Base-by-base conservation (phyloP, 352 stramenopile species). In the Thalassiosira mediterranea region DNA sequence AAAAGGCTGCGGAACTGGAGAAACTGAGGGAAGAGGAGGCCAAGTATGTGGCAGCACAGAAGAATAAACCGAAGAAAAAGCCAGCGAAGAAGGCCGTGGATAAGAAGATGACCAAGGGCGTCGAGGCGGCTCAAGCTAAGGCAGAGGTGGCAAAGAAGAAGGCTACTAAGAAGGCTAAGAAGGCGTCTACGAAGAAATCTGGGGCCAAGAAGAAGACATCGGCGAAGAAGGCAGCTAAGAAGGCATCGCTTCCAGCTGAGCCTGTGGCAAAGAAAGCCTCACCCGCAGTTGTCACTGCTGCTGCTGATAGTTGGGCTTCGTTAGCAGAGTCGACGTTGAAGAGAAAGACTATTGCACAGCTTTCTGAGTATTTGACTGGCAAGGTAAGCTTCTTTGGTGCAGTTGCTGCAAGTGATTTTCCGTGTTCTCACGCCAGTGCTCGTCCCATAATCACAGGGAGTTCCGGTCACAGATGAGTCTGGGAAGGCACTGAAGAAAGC, bases 261-360 rank as follows among this genome's bases (percentile, higher is more conserved):
- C n/a, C 13, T 0, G n/a, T 7, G 31, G 7, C 46, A 53, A 25
- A 2, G 52, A 49, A 7, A 42, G 31, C 58, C 29, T 15, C 51
- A 8, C 11, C 62, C 1, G 17, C 44, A 25, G 3, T 40, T 28
- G 8, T 21, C 15, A 47, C 2, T 52, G 15, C 37, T 40, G 1
- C 23, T n/a, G 38, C 26, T 23, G 58, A 64, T 49, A 56, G 72
- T 28, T 79, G 70, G 70, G 44, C 40, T 31, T 54, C 17, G 46
- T 72, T 79, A 38, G 49, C 70, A 5, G 70, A 79, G 26, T 64
- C 70, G 25, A 69, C 70, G 28, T 60, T 79, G 42, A 79, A 79
- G 34, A 53, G 61, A 25, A 79, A 79, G 69, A 72, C 70, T 48
- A 53, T 79, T 10, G 61, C 53, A 72, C 51, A 79, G 19, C 57